These are phyloP conservation scores for Epichloe festucae DNA, from an alignment of 2,329 filamentous ascomycete species.

Conservation along the genomic window DNA sequence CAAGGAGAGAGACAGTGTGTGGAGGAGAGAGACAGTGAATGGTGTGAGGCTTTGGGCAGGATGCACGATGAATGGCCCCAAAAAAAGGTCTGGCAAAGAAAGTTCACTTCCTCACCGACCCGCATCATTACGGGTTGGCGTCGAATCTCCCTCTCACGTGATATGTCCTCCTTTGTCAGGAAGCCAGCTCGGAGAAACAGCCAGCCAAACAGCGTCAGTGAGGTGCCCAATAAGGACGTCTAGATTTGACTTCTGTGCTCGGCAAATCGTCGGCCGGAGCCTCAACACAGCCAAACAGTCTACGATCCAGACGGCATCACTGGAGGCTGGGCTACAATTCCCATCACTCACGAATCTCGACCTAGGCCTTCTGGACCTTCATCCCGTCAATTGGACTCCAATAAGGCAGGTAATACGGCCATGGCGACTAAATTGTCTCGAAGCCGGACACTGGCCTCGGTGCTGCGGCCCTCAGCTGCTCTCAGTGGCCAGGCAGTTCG, in stretches of 20 bases:
- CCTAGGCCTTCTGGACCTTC: slow-evolving; percentile 2
- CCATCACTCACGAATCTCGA: neutral
- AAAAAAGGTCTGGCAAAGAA: slow-evolving; percentile 9
- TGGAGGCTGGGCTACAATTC: neutral
- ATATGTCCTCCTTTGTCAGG: neutral
- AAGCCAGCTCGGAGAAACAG: neutral
- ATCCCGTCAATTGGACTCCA: slow-evolving; percentile 32
- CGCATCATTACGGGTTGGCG: neutral
- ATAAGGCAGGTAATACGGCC: slow-evolving; percentile 21
- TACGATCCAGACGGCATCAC: neutral
- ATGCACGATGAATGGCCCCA: slow-evolving; percentile 7
- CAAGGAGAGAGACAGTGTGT: slow-evolving; percentile 9
- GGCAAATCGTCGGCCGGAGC: slow-evolving; percentile 18
- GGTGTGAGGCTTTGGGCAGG: slow-evolving; percentile 11
- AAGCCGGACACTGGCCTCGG: slow-evolving; percentile 41
- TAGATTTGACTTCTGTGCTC: slow-evolving; percentile 4
- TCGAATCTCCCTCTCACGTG: slow-evolving; percentile 1
- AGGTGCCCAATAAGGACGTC: too few species aligned
- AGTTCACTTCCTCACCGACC: slow-evolving; percentile 3
- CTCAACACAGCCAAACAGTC: neutral
- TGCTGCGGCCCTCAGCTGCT: slow-evolving; percentile 36
- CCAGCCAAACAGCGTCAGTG: too few species aligned
- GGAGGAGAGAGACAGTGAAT: slow-evolving; percentile 7
- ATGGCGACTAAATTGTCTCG: slow-evolving; percentile 51
- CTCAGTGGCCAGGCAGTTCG: slow-evolving; percentile 29